Evolutionary conservation across 2,329 filamentous ascomycete genomes (phyloP), one percentile per base, ranked within the genome.

Genomic region (Aspergillus sp.): DNA sequence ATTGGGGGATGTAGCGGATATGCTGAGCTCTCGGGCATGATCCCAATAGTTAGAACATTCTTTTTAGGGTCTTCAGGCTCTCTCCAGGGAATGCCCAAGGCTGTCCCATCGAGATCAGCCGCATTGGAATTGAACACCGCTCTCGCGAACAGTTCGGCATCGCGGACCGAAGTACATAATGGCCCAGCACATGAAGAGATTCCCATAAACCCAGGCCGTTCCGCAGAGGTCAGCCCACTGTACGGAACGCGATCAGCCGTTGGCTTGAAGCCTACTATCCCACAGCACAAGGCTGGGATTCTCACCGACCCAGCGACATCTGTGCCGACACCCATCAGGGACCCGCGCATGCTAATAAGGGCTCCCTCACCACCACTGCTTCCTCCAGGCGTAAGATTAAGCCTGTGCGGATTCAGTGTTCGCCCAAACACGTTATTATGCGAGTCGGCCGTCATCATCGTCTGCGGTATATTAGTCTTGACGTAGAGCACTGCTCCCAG

Each of bases 401-500:
- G 77, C 53, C 87, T 86, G 60, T 81, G 74, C 0, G 88, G 87
- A 64, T 88, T 89, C 1, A 87, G 71, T 0, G 83, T 83, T 13
- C 82, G 78, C 1, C 85, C 85, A 54, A 85, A 85, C 11, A 87
- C 63, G 61, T 86, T 81, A 66, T 85, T 87, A 26, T 68, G 62
- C 1, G 66, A 67, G 22, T 69, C 83, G 72, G 11, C 78, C 76
- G 67, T 88, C 66, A 68, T 66, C 61, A 70, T 62, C 0, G 81
- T 82, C 60, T 85, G 82, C 1, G 87, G 86, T 2, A 89, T 77
- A 62, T 89, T 89, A 0, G 87, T 90, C 72, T 90, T 90, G 59
- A 83, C 82, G 59, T 89, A 88, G 4, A 86, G 72, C 0, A 90
- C 79, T 0, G 87, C 87, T 0, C 88, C 88, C 0, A 83, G 76